Base-by-base conservation (phyloP, 441 rosid genomes). In the Rhodomyrtus psidioides region DNA sequence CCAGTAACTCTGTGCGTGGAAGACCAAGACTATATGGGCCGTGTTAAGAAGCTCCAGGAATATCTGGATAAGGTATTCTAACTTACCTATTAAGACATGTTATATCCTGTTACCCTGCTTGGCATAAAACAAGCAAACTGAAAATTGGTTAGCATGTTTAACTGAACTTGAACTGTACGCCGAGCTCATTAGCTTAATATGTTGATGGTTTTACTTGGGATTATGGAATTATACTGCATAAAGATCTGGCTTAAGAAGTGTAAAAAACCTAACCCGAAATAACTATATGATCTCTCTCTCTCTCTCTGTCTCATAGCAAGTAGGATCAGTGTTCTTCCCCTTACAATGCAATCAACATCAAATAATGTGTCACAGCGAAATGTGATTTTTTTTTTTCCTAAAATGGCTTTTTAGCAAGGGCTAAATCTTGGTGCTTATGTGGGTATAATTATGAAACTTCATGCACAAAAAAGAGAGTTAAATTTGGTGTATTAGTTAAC, bases 11-110 rank as follows among this genome's bases (percentile, higher is more conserved):
- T 96, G 9, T 95, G 98, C 81, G 98, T 97, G 85, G 99, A 97
- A 92, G 99, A 97, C 88, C 98, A 95, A 92, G 99, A 97, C 93
- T 97, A 97, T 94, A 96, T 97, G 99, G 99, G 99, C 19, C 93
- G 99, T 84, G 96, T 96, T 86, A 96, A 96, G 95, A 90, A 93
- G 89, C 93, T 97, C 85, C 98, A 95, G 90, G 97, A 92, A 86
- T 94, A 96, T 91, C 95, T 97, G 53, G 98, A 95, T 86, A 92
- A 95, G 99, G 99, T 70, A 70, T 39, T 39, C 49, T 0, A 39
- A 39, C 6, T 65, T 39, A 70, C 39, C 49, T 70, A 62, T 17
- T 0, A 0, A 62, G 75, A 62, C 13, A n/a, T n/a, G 79, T 70
- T 70, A 39, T 39, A 70, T 39, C 79, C 79, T 39, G 23, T 0